Base-by-base conservation (phyloP, 2,329 filamentous ascomycete species). In the Tolypocladium tropicale region DNA sequence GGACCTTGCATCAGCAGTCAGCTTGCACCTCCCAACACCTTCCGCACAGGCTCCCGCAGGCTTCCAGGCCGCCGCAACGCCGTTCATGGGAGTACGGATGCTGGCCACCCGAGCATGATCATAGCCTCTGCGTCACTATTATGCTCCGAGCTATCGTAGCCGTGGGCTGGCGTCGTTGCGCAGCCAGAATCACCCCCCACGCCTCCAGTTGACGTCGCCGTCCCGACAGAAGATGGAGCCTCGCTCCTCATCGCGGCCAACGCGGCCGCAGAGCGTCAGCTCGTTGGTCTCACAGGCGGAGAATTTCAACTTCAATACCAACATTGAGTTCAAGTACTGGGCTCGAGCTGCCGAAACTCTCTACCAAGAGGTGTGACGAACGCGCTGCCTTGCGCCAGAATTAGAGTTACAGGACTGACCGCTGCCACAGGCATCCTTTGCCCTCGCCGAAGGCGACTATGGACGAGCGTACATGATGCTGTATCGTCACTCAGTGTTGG, bases 391-490 rank as follows among this genome's bases (percentile, higher is more conserved):
- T 21, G 16, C 36, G 34, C 18, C 36, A 25, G 18, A 11, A 21
- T 14, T 4, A 18, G 6, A 14, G 12, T 16, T 18, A 14, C 6
- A 10, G 16, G 21, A 36, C 55, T 48, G 48, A 21, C 28, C 12
- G 7, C 9, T 18, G 18, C 7, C 23, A 14, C 46, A 96, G 89
- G 92, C 90, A 23, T 79, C 83, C 53, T 90, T 93, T 63, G 96
- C 96, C 68, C 81, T 94, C 65, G 81, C 82, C 46, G 93, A 97
- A 71, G 86, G 87, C 65, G 92, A 96, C 71, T 84, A 90, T 61
- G 84, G 91, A 64, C 88, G 94, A 67, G 89, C 93, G 5, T 99
- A 95, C 70, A 81, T 96, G 55, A 84, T 97, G 57, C 82, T 95
- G n/a, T 90, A 94, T 68, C 85, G 94, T 63, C 91, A 95, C 72